Evolutionary conservation across 2,329 filamentous ascomycete genomes (phyloP).

Genomic region (Xylaria sp.): DNA sequence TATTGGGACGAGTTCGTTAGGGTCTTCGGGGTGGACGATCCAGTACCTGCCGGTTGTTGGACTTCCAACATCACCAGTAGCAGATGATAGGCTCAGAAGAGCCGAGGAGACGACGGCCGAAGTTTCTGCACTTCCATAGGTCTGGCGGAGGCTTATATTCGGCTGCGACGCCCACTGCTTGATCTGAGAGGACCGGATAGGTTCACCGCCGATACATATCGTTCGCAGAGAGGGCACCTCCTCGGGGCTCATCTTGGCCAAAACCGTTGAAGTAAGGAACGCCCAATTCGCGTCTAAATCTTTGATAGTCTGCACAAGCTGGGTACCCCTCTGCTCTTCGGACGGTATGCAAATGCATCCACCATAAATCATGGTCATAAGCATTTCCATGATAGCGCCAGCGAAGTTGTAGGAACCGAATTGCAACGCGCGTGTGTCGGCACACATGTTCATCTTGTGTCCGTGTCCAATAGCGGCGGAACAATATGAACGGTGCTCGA

Average conservation of each 20-base stretch:
- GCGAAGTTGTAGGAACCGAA: constrained; percentile 8
- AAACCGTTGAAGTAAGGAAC: constrained; percentile 2
- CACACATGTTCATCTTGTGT: constrained; percentile 1
- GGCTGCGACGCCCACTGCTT: constrained; percentile 5
- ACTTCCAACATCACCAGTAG: not conserved
- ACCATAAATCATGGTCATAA: constrained; percentile 7
- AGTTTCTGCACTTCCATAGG: constrained; percentile 7
- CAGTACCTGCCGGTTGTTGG: constrained; percentile 4
- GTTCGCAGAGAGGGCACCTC: constrained; percentile 7
- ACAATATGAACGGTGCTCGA: constrained; percentile 2
- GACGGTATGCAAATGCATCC: constrained; percentile 4
- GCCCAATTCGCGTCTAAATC: constrained; percentile 3
- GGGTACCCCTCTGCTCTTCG: not conserved
- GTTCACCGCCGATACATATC: not conserved
- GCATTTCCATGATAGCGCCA: constrained; percentile 13
- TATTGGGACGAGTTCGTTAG: not conserved
- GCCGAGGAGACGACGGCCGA: constrained; percentile 1
- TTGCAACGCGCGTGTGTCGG: constrained; percentile 6
- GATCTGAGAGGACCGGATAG: constrained; percentile 6
- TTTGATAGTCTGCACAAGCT: not conserved
- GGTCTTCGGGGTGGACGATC: constrained; percentile 11
- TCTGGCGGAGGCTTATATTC: constrained; percentile 2
- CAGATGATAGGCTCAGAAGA: not conserved
- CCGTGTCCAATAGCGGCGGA: constrained; percentile 3
- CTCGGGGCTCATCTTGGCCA: constrained; percentile 6